Evolutionary conservation across 352 stramenopile species (phyloP), one percentile per base, ranked within the genome.

Genomic region (Pythium biforme): DNA sequence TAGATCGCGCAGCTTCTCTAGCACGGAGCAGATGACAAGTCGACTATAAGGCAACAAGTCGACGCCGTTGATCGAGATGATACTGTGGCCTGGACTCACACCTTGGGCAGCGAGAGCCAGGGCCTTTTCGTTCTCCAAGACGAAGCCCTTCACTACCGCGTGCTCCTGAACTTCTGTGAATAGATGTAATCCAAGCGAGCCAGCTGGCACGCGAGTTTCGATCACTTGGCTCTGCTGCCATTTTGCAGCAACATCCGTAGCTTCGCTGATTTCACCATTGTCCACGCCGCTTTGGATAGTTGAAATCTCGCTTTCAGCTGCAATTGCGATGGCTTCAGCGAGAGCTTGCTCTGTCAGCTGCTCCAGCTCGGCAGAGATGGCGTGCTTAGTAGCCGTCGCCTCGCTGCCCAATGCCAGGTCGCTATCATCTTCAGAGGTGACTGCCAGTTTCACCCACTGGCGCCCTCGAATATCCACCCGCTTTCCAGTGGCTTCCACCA

Each of bases 121-220:
- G 10, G 77, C 79, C 19, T 74, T 90, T 19, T 54, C 57, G 37
- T 72, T 79, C 12, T 87, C 81, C 9, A 74, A 46, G 3, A 81
- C 76, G 61, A 88, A 88, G 0, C 72, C 78, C 37, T 83, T 77
- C 0, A 90, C 73, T 4, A 90, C 64, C 0, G 77, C 81, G 26
- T 83, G 74, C 37, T 83, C 52, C 31, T 83, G 68, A 19, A 86
- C 64, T 37, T 88, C 79, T 14, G 75, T 82, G 54, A 69, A 79
- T 10, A 92, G 62, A 54, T 88, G 77, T 12, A 92, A 53, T 17
- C 81, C 81, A 26, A 92, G 63, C 2, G 83, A 76, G 7, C 81
- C 83, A 27, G 74, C 37, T 31, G 68, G 66, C 27, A 86, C 68
- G 1, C 27, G 26, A 20, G 79, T 72, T 39, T 86, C 49, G 26